Evolutionary conservation across 306 rosid species (phyloP), one percentile per base, ranked within the genome.

Genomic region (Vachellia collinsii): DNA sequence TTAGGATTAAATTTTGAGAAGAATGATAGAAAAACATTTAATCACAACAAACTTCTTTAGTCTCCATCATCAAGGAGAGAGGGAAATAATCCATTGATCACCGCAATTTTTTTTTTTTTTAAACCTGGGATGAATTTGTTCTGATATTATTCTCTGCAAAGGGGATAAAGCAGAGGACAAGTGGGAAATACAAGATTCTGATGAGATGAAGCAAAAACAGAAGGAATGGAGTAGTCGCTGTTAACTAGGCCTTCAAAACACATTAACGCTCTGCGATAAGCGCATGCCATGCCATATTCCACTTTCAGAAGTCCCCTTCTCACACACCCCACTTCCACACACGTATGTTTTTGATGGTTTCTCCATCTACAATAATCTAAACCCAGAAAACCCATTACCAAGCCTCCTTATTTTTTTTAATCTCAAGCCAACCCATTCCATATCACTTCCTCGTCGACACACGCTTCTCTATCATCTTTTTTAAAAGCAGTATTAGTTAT

Each of bases 401-500:
- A 63, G 42, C 41, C 69, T 36, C 10, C 69, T 34, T 14, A 65
- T 36, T 36, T 65, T 65, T 62, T 65, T 37, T 65, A 65, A 36
- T 65, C 44, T 14, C 70, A 65, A 36, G 22, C 70, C 43, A 61
- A 25, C 44, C 6, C 70, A 65, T 65, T 65, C 70, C 44, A 65
- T 39, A 37, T 34, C 71, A 42, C 7, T 4, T 38, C 72, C 72
- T 66, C 23, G 71, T 66, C 25, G 13, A 37, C 47, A 66, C 46
- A 20, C 20, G 22, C 2, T 66, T 66, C 23, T 37, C 25, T 66
- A 37, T 11, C 23, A 38, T 11, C 59, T 7, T 5, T 0, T 50
- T 83, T 6, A 22, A 72, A 72, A 53, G 59, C 22, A 47, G n/a
- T 34, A 36, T 51, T 50, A 63, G 67, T 82, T 70, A 59, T 23